These are phyloP conservation scores for Spatholobus suberectus DNA, from an alignment of 306 rosid genomes.

Conservation along the genomic window DNA sequence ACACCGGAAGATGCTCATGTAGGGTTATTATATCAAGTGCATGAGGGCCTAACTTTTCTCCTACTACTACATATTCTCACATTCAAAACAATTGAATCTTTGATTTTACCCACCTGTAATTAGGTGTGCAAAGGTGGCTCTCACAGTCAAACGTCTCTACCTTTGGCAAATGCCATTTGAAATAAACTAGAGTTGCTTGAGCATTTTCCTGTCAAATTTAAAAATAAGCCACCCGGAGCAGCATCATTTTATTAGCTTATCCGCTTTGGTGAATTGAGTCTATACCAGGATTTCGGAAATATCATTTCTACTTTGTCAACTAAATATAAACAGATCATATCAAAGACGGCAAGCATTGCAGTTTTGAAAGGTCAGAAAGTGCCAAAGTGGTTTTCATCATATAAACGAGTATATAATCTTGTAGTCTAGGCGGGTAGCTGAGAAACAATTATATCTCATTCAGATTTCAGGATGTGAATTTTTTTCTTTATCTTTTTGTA, in stretches of 20 bases:
- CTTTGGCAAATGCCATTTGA: constrained; percentile 21
- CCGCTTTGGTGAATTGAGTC: neutral
- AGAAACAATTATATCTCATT: constrained; percentile 23
- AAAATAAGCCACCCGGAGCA: neutral
- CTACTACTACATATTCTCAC: neutral
- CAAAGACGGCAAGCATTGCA: neutral
- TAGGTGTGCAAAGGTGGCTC: constrained; percentile 4
- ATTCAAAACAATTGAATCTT: constrained; percentile 37
- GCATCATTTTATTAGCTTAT: neutral
- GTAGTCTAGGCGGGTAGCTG: constrained; percentile 30
- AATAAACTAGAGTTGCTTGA: neutral
- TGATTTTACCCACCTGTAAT: constrained; percentile 32
- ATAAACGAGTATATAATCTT: neutral
- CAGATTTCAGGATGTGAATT: constrained; percentile 20
- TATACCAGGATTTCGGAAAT: constrained; percentile 2
- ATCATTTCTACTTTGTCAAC: neutral
- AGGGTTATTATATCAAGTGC: constrained; percentile 44
- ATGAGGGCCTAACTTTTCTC: constrained; percentile 52
- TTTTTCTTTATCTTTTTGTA: neutral
- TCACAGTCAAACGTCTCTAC: constrained; percentile 10
- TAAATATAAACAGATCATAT: neutral
- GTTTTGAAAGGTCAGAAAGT: constrained; percentile 23
- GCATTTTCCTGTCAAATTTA: constrained; percentile 20
- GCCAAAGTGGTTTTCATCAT: constrained; percentile 29
- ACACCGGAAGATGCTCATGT: constrained; percentile 41